These are phyloP conservation scores for Trichoderma koningiopsis DNA, from an alignment of 2,329 filamentous ascomycete genomes.

Conservation along the genomic window DNA sequence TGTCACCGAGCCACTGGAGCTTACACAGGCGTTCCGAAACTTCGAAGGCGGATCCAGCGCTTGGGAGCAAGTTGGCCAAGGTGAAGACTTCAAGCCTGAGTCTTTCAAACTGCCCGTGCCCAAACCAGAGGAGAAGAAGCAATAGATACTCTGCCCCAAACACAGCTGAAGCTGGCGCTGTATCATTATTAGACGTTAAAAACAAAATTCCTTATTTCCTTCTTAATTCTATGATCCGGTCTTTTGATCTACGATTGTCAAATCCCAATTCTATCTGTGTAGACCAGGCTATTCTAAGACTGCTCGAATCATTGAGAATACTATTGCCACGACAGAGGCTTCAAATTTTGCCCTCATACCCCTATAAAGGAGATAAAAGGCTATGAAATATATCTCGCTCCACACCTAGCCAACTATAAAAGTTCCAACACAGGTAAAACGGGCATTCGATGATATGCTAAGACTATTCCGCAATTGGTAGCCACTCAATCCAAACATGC, in stretches of 20 bases:
- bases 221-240: background rate
- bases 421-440: background rate
- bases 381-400: background rate
- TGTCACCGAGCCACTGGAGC: slow-evolving; percentile 93
- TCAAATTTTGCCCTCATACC: background rate
- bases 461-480: background rate
- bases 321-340: background rate
- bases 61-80: slow-evolving; percentile 68
- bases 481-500: background rate
- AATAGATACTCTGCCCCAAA: slow-evolving; percentile 50
- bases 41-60: slow-evolving; percentile 85
- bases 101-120: slow-evolving; percentile 92
- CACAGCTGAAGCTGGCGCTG: background rate
- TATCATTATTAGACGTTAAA: background rate
- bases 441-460: background rate
- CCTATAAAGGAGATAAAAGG: background rate
- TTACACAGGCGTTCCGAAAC: slow-evolving; percentile 98
- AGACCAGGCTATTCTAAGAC: background rate
- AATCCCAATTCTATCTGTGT: background rate
- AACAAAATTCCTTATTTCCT: background rate
- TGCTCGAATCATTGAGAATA: background rate
- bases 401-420: background rate
- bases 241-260: background rate
- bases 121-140: slow-evolving; percentile 91
- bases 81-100: slow-evolving; percentile 78